Evolutionary conservation across 73 alveolate species (phyloP), one percentile per base, ranked within the genome.

Genomic region (Effrenium voratum): DNA sequence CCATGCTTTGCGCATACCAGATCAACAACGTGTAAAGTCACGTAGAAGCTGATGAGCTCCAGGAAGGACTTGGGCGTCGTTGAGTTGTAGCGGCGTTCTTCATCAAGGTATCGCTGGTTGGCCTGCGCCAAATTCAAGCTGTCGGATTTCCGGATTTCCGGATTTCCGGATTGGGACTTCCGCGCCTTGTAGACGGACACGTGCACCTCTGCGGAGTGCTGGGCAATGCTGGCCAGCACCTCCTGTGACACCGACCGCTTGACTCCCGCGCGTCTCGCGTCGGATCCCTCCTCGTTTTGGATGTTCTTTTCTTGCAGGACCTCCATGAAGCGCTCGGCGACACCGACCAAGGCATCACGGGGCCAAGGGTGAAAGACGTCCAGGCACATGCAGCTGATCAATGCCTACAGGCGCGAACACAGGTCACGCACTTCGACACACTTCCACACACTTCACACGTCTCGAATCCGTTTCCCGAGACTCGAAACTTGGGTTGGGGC

Each of bases 361-460:
- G 99, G 99, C 99, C 99, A 99, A 81, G 99, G 99, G 95, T 99
- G 99, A 99, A 99, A 99, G 99, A 99, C 99, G 99, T 99, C 99
- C 93, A 99, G 99, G 63, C 99, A 99, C 73, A 99, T 99, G 94
- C 99, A 99, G 97, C 99, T 99, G 99, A 99, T 99, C 79, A 99
- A 99, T 70, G 99, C 99, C 95, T 87, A 0, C 30, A 38, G n/a
- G 28, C 82, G n/a, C 82, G 32, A 10, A 68, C 26, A 22, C 47
- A 4, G 80, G 22, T 13, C 47, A 4, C 5, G 5, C 47, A 70
- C 30, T 30, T 46, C 22, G 36, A 16, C 1, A 32, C 46, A 0
- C 3, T 3, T 0, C 46, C 47, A 43, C 81, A n/a, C n/a, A n/a
- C n/a, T n/a, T n/a, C n/a, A n/a, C n/a, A n/a, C n/a, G n/a, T n/a